Evolutionary conservation across 148 eudicot genomes (phyloP).

Genomic region (Diospyros kaki): DNA sequence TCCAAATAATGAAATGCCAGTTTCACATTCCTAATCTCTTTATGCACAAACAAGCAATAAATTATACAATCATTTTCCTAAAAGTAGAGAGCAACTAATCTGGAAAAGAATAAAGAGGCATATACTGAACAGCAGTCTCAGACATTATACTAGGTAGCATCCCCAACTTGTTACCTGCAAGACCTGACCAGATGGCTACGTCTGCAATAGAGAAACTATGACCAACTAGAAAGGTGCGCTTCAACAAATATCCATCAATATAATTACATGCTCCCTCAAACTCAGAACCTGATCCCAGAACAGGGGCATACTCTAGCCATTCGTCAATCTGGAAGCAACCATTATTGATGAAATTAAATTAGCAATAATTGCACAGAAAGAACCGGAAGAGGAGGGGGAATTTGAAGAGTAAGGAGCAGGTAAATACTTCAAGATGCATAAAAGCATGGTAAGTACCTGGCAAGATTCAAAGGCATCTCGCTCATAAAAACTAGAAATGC

Average conservation of each 20-base stretch:
- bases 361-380: background rate
- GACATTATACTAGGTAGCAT: background rate
- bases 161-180: conserved; percentile 55
- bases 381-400: background rate
- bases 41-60: background rate
- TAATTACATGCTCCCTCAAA: conserved; percentile 76
- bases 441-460: conserved; percentile 40
- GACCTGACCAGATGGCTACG: conserved; percentile 72
- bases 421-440: background rate
- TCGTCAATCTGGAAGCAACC: conserved; percentile 53
- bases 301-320: conserved; percentile 70
- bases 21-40: background rate
- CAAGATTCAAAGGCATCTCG: conserved; percentile 46
- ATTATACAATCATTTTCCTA: background rate
- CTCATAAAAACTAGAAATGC: conserved; percentile 39
- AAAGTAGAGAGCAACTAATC: background rate
- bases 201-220: conserved; percentile 72
- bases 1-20: background rate
- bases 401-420: background rate
- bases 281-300: conserved; percentile 67
- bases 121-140: background rate
- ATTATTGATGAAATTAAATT: background rate
- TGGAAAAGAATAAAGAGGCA: background rate
- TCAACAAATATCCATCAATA: conserved; percentile 56
- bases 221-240: conserved; percentile 73